Evolutionary conservation across 129 eudicot genomes (phyloP), one percentile per base, ranked within the genome.

Genomic region (Lactuca saligna): DNA sequence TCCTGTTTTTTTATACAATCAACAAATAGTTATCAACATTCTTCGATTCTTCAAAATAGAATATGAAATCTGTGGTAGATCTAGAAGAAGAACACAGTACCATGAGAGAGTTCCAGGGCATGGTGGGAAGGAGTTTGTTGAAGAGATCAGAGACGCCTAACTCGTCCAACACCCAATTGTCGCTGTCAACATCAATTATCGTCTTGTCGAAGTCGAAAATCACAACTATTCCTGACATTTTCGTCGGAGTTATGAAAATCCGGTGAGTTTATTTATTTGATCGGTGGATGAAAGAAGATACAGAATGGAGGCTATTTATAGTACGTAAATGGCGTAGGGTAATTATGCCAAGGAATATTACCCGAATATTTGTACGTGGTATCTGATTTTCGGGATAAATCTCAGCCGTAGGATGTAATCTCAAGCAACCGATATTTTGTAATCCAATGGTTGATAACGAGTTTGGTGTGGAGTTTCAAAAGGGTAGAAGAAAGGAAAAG

Each of bases 41-140:
- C 4, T 3, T 8, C 12, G 9, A 46, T 42, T 42, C 14, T n/a
- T 10, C n/a, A 12, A 46, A 10, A 42, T 8, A 42, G 49, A 42
- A 46, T 4, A 46, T 46, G n/a, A 12, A 46, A 46, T 12, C 0
- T 11, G 51, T 46, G 3, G 1, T 14, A 46, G 15, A 46, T 46
- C 51, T 10, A 46, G 15, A 11, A 8, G 17, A 57, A 35, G 4
- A 15, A 53, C 3, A 51, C 7, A 17, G 14, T 68, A 76, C 97
- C 97, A 91, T 91, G 41, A 86, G 71, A 35, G 89, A 33, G 44
- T 91, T 91, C 96, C 96, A 91, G 2, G 91, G 96, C 94, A 85
- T 81, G 78, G 89, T 85, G 0, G 90, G 81, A 29, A 81, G 85
- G 34, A 91, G 88, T 29, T 85, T 76, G 33, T 66, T 72, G 78